Base-by-base conservation (phyloP, 257 asterid genomes). In the Perilla frutescens region DNA sequence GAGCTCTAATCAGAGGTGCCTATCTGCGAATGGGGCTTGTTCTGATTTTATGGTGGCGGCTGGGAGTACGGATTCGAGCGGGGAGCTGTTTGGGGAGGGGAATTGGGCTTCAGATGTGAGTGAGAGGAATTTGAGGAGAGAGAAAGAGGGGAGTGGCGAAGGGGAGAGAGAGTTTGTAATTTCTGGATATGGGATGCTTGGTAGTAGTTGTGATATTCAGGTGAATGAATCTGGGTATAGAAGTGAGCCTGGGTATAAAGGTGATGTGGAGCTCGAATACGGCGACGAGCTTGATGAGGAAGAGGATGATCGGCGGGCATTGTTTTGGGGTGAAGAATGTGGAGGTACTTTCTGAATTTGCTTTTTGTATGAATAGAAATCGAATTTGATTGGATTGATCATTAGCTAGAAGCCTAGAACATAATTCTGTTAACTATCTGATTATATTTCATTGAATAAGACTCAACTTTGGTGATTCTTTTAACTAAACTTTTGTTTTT, bases 71-170 rank as follows among this genome's bases (percentile, higher is more conserved):
- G 98, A 93, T 84, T 91, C 98, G 10, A 91, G 98, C 20, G 98
- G 98, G 62, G 98, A 93, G 84, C 73, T 93, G 71, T 91, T 91
- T 61, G 88, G 95, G 78, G 97, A 92, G 8, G 66, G 85, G 43
- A 87, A 88, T 83, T 93, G 98, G 98, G 87, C 89, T 3, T 93
- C 93, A 8, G 98, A 93, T 79, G 96, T 82, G 73, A 91, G 98
- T 51, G 97, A 90, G 48, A 80, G 85, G 87, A 81, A 73, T 66
- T 71, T 78, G 26, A 81, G 82, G 26, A 81, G 82, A 54, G 96
- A 79, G 81, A 87, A 80, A 77, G 89, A 86, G 72, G 92, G 83
- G 63, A 77, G 60, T 58, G 86, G 86, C 41, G 70, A 62, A 43
- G 84, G 81, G 36, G 97, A 87, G 71, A 84, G 83, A 78, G 94